These are phyloP conservation scores for Fusarium chuoi DNA, from an alignment of 2,329 filamentous ascomycete species.

Conservation along the genomic window DNA sequence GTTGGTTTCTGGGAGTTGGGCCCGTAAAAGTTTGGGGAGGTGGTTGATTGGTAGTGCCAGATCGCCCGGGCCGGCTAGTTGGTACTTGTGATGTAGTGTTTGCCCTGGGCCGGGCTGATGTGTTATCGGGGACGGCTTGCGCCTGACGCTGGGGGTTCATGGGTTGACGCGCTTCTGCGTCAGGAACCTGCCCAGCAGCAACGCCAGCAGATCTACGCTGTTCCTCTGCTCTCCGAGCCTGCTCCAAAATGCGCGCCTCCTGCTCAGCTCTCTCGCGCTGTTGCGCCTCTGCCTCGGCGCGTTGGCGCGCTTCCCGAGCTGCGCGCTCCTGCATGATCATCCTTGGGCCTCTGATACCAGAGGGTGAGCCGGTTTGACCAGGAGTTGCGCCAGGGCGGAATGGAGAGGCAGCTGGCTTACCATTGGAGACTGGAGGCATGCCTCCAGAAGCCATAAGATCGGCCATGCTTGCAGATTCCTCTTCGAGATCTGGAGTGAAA, in stretches of 20 bases:
- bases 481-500: conserved; percentile 84
- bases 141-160: conserved; percentile 49
- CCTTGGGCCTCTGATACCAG: conserved; percentile 82
- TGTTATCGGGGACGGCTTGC: conserved; percentile 42
- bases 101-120: conserved; percentile 42
- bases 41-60: conserved; percentile 22
- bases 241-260: conserved; percentile 65
- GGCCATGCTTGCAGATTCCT: conserved; percentile 93
- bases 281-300: conserved; percentile 72
- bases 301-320: conserved; percentile 77
- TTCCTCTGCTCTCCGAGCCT: conserved; percentile 64
- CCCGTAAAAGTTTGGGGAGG: conserved; percentile 39
- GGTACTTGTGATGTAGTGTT: conserved; percentile 43
- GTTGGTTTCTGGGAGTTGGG: conserved; percentile 27
- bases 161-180: conserved; percentile 46
- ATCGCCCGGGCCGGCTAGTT: conserved; percentile 34
- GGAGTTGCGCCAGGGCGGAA: conserved; percentile 60
- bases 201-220: conserved; percentile 66
- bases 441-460: conserved; percentile 74
- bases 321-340: conserved; percentile 91
- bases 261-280: conserved; percentile 68
- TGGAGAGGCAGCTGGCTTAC: conserved; percentile 59
- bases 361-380: conserved; percentile 64
- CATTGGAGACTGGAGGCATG: conserved; percentile 64
- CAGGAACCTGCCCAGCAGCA: conserved; percentile 51